A percentile compares a stretch with the other conserved stretches of the same genome.
Evolutionary conservation across 2,329 filamentous ascomycete genomes (phyloP).

Genomic region (Botrytis cinerea): DNA sequence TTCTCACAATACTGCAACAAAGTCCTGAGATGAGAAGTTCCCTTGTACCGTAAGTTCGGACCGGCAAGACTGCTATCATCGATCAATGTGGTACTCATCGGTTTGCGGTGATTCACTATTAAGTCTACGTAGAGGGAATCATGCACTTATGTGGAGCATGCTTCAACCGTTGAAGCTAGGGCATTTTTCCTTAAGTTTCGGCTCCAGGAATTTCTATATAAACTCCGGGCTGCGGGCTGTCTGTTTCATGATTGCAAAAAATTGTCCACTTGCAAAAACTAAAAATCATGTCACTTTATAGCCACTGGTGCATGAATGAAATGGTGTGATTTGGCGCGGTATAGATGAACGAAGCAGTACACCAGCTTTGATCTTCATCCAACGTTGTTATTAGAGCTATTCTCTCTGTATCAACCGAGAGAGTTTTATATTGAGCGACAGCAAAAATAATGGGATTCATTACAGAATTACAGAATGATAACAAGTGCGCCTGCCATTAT

Average conservation of each 20-base stretch:
- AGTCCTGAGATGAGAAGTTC: too few species aligned
- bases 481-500: background rate
- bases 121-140: rapidly evolving
- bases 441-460: background rate
- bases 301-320: background rate
- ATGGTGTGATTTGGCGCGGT: background rate
- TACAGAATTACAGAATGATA: background rate
- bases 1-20: rapidly evolving
- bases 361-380: background rate
- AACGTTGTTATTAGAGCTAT: background rate
- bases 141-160: background rate
- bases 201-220: background rate
- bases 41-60: background rate
- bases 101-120: background rate
- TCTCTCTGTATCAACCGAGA: rapidly evolving
- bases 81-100: background rate
- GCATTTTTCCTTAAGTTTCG: rapidly evolving
- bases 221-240: background rate
- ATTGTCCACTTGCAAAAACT: background rate
- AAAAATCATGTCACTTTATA: background rate
- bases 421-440: background rate
- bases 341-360: rapidly evolving
- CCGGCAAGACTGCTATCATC: background rate
- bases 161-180: background rate
- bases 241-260: background rate